Conservation (phyloP, 345 rosid genomes). For the Ricinus communis region DNA sequence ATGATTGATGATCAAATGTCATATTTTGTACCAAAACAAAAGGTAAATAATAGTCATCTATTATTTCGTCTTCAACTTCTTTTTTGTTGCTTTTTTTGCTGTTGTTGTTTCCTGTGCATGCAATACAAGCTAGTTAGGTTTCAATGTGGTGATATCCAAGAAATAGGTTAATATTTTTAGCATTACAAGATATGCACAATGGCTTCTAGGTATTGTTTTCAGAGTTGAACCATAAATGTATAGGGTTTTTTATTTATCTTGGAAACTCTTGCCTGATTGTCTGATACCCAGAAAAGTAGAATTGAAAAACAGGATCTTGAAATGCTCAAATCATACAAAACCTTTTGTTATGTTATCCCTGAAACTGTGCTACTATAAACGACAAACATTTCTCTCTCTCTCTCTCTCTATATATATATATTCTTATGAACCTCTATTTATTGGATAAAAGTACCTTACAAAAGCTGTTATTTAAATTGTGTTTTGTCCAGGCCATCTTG, state of each 20-base stretch:
- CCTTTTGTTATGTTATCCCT: constrained; percentile 5
- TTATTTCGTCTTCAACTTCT: background rate
- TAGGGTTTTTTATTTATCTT: background rate
- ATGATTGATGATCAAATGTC: constrained; percentile 6
- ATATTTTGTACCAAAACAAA: constrained; percentile 13
- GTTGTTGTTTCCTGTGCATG: background rate
- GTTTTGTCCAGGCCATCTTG: background rate
- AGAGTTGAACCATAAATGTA: background rate
- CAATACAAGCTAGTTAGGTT: background rate
- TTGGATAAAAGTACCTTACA: background rate
- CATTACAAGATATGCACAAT: constrained; percentile 19
- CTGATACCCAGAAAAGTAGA: background rate
- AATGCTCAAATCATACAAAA: constrained; percentile 8
- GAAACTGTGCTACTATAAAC: background rate
- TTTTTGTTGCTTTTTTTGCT: background rate
- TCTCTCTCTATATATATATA: too few species aligned
- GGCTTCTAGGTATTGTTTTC: constrained; percentile 20
- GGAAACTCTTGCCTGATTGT: constrained; percentile 12
- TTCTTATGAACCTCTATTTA: constrained; percentile 9
- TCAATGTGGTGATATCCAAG: constrained; percentile 2
- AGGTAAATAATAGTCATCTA: constrained; percentile 9
- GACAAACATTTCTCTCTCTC: constrained; percentile 1
- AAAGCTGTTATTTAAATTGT: constrained; percentile 13
- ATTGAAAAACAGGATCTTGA: background rate
- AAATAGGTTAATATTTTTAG: constrained; percentile 6